These are phyloP conservation scores for Epithele typhae DNA, from an alignment of 768 basidiomycete genomes.

Conservation along the genomic window DNA sequence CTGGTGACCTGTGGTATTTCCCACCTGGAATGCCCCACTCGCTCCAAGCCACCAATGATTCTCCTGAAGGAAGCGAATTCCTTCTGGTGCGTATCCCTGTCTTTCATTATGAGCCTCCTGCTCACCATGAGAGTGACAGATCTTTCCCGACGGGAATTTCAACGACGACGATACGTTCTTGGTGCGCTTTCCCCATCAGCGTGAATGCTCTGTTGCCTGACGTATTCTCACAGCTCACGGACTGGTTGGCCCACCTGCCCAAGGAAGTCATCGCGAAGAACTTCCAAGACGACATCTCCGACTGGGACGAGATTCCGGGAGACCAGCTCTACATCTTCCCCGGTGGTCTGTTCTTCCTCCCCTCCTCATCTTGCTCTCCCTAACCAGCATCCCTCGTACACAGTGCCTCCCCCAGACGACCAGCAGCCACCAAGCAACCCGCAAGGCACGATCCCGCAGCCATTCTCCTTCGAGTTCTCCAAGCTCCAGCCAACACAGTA, in stretches of 20 bases:
- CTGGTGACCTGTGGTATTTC: slow-evolving; percentile 55
- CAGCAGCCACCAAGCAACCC: slow-evolving; percentile 34
- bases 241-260: slow-evolving; percentile 67
- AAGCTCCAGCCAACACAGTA: slow-evolving; percentile 39
- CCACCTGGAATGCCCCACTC: slow-evolving; percentile 53
- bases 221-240: slow-evolving; percentile 47
- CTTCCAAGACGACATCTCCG: slow-evolving; percentile 43
- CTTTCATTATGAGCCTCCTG: not conserved
- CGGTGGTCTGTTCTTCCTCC: slow-evolving; percentile 22
- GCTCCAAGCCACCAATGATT: slow-evolving; percentile 41
- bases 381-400: not conserved
- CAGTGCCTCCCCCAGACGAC: slow-evolving; percentile 20
- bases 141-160: slow-evolving; percentile 48
- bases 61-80: slow-evolving; percentile 47
- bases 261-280: slow-evolving; percentile 60
- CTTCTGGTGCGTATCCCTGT: slow-evolving; percentile 34
- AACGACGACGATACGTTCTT: slow-evolving; percentile 50
- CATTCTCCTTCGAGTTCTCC: slow-evolving; percentile 45
- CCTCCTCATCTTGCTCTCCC: not conserved
- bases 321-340: slow-evolving; percentile 54
- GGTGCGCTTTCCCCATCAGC: too few species aligned
- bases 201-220: slow-evolving; percentile 23
- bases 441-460: slow-evolving; percentile 35
- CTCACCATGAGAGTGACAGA: slow-evolving; percentile 10
- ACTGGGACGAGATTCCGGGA: slow-evolving; percentile 52